phyloP scores from a whole-genome alignment of 2,329 filamentous ascomycete genomes.

The Colletotrichum tanaceti region DNA sequence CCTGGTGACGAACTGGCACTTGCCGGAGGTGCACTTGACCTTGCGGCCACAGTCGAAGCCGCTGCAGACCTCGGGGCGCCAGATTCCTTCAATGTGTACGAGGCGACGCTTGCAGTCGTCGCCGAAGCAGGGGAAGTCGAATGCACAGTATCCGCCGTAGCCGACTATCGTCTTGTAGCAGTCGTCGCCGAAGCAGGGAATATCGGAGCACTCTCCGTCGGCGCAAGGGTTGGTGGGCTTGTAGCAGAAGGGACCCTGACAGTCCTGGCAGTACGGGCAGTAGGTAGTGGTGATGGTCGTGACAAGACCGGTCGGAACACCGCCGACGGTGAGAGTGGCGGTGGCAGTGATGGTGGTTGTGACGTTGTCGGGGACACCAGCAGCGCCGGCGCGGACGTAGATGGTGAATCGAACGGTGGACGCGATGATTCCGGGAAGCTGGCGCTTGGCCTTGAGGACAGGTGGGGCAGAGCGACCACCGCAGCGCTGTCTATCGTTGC shows the following conservation, averaged over 20 bases:
- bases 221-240: slow-evolving; percentile 17
- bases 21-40: slow-evolving; percentile 27
- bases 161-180: slow-evolving; percentile 50
- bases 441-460: slow-evolving; percentile 21
- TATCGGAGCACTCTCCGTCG: slow-evolving; percentile 8
- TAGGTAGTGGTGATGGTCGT: slow-evolving; percentile 34
- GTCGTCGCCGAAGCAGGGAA: slow-evolving; percentile 42
- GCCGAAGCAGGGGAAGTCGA: slow-evolving; percentile 46
- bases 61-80: slow-evolving; percentile 31
- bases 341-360: slow-evolving; percentile 13
- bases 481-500: slow-evolving; percentile 55
- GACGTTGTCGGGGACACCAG: background rate
- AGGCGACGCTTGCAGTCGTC: slow-evolving; percentile 40
- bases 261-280: slow-evolving; percentile 33
- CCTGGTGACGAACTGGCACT: slow-evolving; percentile 25
- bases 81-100: slow-evolving; percentile 38
- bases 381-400: slow-evolving; percentile 25
- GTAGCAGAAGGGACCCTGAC: slow-evolving; percentile 31
- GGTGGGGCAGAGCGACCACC: slow-evolving; percentile 50
- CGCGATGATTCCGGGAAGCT: slow-evolving; percentile 9
- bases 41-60: slow-evolving; percentile 33
- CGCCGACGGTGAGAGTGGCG: slow-evolving; percentile 25
- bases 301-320: slow-evolving; percentile 11
- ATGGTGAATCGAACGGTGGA: slow-evolving; percentile 27
- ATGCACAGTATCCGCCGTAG: slow-evolving; percentile 49